phyloP scores from a whole-genome alignment of 495 filamentous ascomycete genomes.

The Lophiostoma macrostomum region DNA sequence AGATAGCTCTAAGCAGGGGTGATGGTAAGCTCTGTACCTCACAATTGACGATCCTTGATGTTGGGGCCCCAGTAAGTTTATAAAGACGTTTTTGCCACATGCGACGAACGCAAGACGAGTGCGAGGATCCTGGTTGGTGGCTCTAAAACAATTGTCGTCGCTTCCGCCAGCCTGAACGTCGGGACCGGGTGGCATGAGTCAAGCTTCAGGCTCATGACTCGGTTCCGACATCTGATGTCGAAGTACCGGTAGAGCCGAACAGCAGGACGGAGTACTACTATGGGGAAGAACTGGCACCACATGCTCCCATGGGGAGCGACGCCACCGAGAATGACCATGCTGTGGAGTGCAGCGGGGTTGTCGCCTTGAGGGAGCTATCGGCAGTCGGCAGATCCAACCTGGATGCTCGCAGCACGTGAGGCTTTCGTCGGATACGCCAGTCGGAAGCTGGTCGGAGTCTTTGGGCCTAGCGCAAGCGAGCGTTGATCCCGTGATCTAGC shows the following conservation, averaged over 20 bases:
- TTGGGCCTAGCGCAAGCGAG: no score
- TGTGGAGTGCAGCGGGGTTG: conserved; percentile 7
- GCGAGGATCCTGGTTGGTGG: conserved; percentile 3
- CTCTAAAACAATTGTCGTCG: conserved; percentile 6
- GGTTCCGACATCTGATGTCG: neutral
- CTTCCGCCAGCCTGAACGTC: conserved; percentile 15
- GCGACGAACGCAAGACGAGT: conserved; percentile 2
- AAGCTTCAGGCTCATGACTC: neutral
- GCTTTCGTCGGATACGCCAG: no score
- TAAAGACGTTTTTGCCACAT: neutral
- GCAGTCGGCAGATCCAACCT: neutral
- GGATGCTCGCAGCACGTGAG: no score
- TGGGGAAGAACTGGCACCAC: conserved; percentile 6
- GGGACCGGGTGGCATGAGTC: conserved; percentile 5
- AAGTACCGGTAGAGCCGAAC: neutral
- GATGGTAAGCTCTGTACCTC: neutral
- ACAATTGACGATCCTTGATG: conserved; percentile 11
- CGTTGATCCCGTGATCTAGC: no score
- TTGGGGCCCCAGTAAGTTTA: conserved; percentile 4
- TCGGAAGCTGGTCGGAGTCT: no score
- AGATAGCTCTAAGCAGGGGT: neutral
- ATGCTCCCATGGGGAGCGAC: neutral
- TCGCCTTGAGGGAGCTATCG: neutral
- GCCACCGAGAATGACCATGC: neutral
- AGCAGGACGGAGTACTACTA: neutral